Conservation (phyloP, 805 yeast genomes). For the Candida lessepsii region DNA sequence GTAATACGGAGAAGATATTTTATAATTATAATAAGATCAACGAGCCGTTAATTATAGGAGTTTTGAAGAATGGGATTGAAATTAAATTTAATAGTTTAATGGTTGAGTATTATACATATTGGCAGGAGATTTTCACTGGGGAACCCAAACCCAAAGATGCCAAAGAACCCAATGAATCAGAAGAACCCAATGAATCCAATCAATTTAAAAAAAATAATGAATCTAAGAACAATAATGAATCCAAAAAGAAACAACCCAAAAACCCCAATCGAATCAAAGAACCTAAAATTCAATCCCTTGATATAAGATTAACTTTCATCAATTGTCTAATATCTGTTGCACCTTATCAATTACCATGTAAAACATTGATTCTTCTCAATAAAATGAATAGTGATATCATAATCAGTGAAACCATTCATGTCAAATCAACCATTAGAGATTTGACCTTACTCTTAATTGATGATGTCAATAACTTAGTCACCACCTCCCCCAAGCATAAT, state of each 20-base stretch:
- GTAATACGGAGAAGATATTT: conserved; percentile 15
- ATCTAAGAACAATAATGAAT: no score
- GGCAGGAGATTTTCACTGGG: conserved; percentile 13
- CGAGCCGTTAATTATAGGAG: conserved; percentile 12
- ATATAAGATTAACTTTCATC: conserved; percentile 35
- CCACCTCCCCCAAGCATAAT: background rate
- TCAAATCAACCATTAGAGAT: conserved; percentile 49
- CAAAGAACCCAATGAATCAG: background rate
- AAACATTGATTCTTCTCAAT: conserved; percentile 49
- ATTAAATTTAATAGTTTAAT: conserved; percentile 10
- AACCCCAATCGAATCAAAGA: no score
- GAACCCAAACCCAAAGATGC: background rate
- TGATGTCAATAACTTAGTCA: conserved; percentile 36
- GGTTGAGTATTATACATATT: conserved; percentile 13
- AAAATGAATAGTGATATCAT: conserved; percentile 55
- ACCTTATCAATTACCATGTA: conserved; percentile 61
- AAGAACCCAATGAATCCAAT: no score
- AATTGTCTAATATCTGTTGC: conserved; percentile 62
- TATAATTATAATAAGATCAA: conserved; percentile 20
- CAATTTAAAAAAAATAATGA: no score
- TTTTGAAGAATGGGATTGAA: conserved; percentile 8
- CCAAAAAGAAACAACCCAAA: no score
- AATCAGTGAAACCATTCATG: conserved; percentile 29
- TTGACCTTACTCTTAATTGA: conserved; percentile 61
- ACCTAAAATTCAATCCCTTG: no score